Base-by-base conservation (phyloP, 2,329 filamentous ascomycete species). In the Claviceps sp. region DNA sequence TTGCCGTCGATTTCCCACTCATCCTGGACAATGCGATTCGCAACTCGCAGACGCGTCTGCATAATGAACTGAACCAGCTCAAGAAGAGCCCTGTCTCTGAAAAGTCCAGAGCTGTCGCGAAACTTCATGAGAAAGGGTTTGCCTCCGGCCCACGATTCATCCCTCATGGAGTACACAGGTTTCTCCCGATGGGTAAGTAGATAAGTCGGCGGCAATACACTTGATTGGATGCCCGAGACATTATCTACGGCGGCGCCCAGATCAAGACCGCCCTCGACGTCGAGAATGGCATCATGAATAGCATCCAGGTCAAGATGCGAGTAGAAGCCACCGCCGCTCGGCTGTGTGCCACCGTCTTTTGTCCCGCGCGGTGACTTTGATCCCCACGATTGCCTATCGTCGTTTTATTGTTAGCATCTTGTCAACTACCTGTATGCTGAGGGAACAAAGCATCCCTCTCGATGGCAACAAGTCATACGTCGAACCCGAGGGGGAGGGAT, bases 231-330 rank as follows among this genome's bases (percentile, higher is more conserved):
- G 2, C 51, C 52, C 22, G 49, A 53, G 7, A 37, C 37, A 11
- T 53, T 45, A 26, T 54, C 54, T 22, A 51, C 51, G 7, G 54
- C 51, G 6, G 18, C 51, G 13, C 44, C 45, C 41, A 52, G 47
- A 41, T 54, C 56, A 8, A 51, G 13, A 18, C 43, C 54, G 13
- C 54, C 57, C 37, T 67, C 67, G 9, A 70, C 57, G 44, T 62
- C 61, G 26, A 66, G 51, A 37, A 70, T 61, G 22, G 63, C 66
- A 52, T 68, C 63, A 45, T 66, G 61, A 11, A 69, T 58, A 5
- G 61, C 55, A 38, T 63, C 61, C 24, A 67, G 59, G 45, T 65
- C 66, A n/a, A 70, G 63, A 51, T 70, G 67, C 22, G 66, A 61
- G 48, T 70, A 70, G 16, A 65, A 59, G 0, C 62, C 51, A 44